Base-by-base conservation (phyloP, 768 basidiomycete species). In the Termitomyces sp. region DNA sequence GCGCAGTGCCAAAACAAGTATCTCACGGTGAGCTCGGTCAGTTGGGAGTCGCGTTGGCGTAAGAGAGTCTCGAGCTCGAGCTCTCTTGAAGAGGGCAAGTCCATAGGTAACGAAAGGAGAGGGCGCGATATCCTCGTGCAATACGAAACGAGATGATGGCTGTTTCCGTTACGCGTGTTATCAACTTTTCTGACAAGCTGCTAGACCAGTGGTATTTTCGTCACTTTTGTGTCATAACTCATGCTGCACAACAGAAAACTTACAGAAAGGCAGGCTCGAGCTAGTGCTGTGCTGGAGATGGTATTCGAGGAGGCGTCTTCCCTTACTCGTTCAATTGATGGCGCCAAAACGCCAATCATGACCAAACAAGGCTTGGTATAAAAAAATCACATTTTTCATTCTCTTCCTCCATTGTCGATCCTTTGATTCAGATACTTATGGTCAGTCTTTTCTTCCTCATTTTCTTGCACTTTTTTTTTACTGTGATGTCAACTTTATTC, bases 1-100 rank as follows among this genome's bases (percentile, higher is more conserved):
- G 59, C 46, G 53, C 54, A 46, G 42, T 51, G 24, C 47, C 8
- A 27, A 18, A 48, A 20, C 39, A 57, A 47, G 37, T 59, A 55
- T 76, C 87, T 73, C 71, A 91, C 92, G 64, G 79, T 86, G 62
- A 92, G 82, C 67, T 87, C 81, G 52, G 80, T 74, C 51, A 92
- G 73, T 68, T 90, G 87, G 55, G 76, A 75, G 71, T 94, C 90
- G 67, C 88, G 81, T 67, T 86, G 80, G 64, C 89, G 79, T n/a
- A 93, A 74, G 14, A 88, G 78, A 29, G 83, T 79, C 72, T 94
- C 92, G 42, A 94, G 84, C 69, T 92, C 89, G 60, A 91, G 76
- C 72, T 93, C 90, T 69, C 91, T 80, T 53, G 83, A 72, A 46
- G 86, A 80, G 22, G 91, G 92, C 34, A 90, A 72, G 59, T 84